These are phyloP conservation scores for Oryza australiensis DNA, from an alignment of 176 grass and related monocot species.

Conservation along the genomic window DNA sequence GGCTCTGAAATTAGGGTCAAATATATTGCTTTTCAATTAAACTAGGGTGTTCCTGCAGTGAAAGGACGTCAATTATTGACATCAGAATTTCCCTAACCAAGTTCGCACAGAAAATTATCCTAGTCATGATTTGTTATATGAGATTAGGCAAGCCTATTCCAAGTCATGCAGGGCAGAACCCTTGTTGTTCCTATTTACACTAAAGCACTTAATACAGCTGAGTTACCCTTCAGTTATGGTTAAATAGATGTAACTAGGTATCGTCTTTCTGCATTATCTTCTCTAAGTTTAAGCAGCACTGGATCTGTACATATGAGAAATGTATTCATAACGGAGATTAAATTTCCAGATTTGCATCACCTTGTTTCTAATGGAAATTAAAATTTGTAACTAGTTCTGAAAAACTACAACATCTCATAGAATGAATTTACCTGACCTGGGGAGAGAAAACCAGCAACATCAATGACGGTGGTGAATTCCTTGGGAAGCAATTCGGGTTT, in stretches of 20 bases:
- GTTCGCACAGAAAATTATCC: not conserved
- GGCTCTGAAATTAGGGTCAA: not conserved
- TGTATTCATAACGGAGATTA: not conserved
- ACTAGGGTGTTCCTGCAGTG: not conserved
- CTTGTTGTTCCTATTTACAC: not conserved
- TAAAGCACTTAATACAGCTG: not conserved
- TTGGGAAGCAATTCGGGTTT: conserved; percentile 88
- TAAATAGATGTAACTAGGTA: not conserved
- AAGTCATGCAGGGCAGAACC: not conserved
- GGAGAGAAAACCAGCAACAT: conserved; percentile 94
- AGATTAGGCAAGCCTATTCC: not conserved
- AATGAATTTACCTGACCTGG: conserved; percentile 65
- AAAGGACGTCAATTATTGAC: not conserved
- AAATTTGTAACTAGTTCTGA: not conserved
- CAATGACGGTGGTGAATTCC: conserved; percentile 90
- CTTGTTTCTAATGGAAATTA: not conserved
- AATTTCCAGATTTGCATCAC: not conserved
- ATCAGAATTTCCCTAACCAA: not conserved
- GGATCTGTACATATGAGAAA: not conserved
- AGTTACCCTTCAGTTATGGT: not conserved
- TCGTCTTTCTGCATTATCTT: not conserved
- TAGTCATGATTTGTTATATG: not conserved
- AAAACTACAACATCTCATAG: not conserved
- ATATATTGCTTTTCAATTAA: not conserved
- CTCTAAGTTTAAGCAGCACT: not conserved